These are phyloP conservation scores for Plasmodium berghei DNA, from an alignment of 169 alveolate species.

Conservation along the genomic window DNA sequence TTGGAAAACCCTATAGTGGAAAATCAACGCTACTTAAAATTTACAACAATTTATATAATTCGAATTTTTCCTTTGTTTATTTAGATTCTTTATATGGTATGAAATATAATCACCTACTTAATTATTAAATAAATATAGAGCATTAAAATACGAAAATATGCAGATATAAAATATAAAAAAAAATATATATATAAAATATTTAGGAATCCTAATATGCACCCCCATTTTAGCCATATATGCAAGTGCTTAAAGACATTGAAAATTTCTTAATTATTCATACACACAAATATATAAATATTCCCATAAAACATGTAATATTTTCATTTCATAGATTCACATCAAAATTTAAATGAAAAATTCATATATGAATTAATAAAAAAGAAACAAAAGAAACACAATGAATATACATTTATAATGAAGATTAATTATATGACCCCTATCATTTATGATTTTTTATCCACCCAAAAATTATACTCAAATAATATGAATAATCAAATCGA, in stretches of 20 bases:
- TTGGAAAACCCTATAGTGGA: constrained; percentile 42
- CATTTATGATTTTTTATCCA: constrained; percentile 34
- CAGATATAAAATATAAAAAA: no score
- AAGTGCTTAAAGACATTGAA: no score
- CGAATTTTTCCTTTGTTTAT: constrained; percentile 34
- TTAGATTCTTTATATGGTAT: constrained; percentile 66
- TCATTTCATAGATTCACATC: constrained; percentile 23
- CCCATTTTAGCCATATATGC: no score
- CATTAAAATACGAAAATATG: no score
- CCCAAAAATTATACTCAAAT: constrained; percentile 21
- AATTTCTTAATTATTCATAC: no score
- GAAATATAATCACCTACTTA: background rate
- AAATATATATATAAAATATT: no score
- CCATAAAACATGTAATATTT: background rate
- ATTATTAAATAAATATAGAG: no score
- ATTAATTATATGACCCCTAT: constrained; percentile 33
- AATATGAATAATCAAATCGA: background rate
- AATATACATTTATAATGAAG: constrained; percentile 61
- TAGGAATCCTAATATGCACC: no score
- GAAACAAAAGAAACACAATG: constrained; percentile 32
- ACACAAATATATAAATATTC: no score
- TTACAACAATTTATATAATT: constrained; percentile 38
- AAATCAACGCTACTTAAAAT: constrained; percentile 59
- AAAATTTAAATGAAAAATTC: constrained; percentile 30
- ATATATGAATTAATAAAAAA: constrained; percentile 41